These are phyloP conservation scores for Aspergillus sp. DNA, from an alignment of 2,329 filamentous ascomycete genomes.

Conservation along the genomic window DNA sequence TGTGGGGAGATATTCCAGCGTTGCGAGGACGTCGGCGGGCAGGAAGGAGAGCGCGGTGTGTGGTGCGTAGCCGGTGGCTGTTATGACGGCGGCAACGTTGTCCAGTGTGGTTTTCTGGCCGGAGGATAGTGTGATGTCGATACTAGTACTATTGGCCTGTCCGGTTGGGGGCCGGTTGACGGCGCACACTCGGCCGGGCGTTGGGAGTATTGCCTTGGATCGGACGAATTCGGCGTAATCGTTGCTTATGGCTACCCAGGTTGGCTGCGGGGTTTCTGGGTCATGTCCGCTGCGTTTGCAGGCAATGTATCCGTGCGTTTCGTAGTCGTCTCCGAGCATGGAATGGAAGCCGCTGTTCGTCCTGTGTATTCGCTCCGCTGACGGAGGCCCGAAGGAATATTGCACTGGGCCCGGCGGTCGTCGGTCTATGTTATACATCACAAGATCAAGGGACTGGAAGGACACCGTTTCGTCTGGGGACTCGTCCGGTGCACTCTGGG, in stretches of 20 bases:
- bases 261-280: constrained; percentile 41
- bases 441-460: constrained; percentile 65
- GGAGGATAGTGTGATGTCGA: constrained; percentile 32
- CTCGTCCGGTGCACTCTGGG: constrained; percentile 9
- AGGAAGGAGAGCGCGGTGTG: constrained; percentile 57
- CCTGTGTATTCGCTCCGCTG: constrained; percentile 46
- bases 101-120: constrained; percentile 36
- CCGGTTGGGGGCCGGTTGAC: constrained; percentile 5
- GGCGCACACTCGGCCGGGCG: constrained; percentile 32
- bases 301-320: no score
- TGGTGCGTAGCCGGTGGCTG: constrained; percentile 67
- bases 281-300: constrained; percentile 25
- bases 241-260: constrained; percentile 61
- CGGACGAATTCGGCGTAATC: constrained; percentile 66
- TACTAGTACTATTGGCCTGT: constrained; percentile 5
- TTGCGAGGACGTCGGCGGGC: constrained; percentile 44
- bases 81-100: constrained; percentile 57
- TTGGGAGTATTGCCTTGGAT: constrained; percentile 48
- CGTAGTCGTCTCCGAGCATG: constrained; percentile 39
- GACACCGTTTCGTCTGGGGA: constrained; percentile 37
- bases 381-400: constrained; percentile 57
- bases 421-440: constrained; percentile 59
- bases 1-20: constrained; percentile 48
- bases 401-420: constrained; percentile 49
- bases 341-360: constrained; percentile 42